Base-by-base conservation (phyloP, 2,329 filamentous ascomycete genomes). In the Aspergillus brasiliensis region DNA sequence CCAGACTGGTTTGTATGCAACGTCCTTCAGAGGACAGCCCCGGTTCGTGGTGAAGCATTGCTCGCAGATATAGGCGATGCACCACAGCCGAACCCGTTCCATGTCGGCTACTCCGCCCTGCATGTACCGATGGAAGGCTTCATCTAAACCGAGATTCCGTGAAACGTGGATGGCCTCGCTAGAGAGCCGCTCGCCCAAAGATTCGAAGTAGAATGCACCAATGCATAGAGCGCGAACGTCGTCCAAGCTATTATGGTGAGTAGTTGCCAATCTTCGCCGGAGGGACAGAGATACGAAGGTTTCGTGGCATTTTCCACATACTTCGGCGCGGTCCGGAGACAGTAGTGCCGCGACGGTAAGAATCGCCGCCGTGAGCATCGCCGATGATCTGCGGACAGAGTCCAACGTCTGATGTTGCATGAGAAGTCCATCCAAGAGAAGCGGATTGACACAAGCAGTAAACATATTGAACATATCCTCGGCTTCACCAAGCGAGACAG, bases 41-140 rank as follows among this genome's bases (percentile, higher is more conserved):
- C 85, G 84, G 0, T 84, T 68, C 5, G 83, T 84, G 1, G 81
- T 82, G 27, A 86, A 81, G 66, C 86, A 84, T 58, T 85, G 84
- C 65, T 86, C 84, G 64, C 83, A 86, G 0, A 85, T 82, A 64
- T 86, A 86, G 0, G 84, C 67, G 10, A 84, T 69, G 66, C 84
- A 86, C 83, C 83, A 86, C 11, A 86, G 69, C 3, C 83, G 74
- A 5, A 83, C 76, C 23, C 78, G 78, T 51, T 85, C 82, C 42
- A 78, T 54, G 8, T 38, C 42, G 3, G 25, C 37, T 8, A 28
- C 73, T 46, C 79, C 73, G 42, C 80, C 74, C 2, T 64, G 67
- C 31, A 74, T 72, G 0, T 77, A 76, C 38, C 74, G 71, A 1
- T 81, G 63, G 1, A 77, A 77, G 23, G 74, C 77, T 51, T 79